These are phyloP conservation scores for Solanum rostratum DNA, from an alignment of 257 asterid genomes.

Conservation along the genomic window DNA sequence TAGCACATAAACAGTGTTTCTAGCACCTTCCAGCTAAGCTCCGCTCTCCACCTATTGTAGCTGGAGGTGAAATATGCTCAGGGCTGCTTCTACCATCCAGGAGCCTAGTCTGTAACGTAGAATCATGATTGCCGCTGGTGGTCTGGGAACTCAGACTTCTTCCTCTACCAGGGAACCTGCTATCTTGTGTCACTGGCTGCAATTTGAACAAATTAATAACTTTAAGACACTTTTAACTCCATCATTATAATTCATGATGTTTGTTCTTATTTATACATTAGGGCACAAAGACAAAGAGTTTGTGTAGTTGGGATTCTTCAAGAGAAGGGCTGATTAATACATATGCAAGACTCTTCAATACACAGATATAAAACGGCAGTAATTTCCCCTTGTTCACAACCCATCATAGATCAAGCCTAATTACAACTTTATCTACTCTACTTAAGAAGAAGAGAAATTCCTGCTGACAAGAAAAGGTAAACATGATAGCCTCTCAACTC, in stretches of 20 bases:
- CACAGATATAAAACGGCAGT: neutral
- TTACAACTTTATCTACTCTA: neutral
- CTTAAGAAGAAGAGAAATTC: neutral
- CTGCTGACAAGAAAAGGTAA: neutral
- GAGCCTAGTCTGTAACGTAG: conserved; percentile 51
- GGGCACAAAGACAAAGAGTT: neutral
- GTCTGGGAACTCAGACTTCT: conserved; percentile 42
- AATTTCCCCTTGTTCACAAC: neutral
- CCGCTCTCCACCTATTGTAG: conserved; percentile 24
- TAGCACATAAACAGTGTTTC: neutral
- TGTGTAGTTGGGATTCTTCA: neutral
- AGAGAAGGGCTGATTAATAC: neutral
- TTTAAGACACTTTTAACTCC: conserved; percentile 1
- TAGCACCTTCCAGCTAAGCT: conserved; percentile 27
- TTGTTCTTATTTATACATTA: neutral
- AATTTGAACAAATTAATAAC: conserved; percentile 1
- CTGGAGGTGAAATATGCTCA: conserved; percentile 23
- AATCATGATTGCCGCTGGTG: conserved; percentile 25
- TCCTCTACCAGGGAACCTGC: conserved; percentile 66
- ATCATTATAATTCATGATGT: neutral
- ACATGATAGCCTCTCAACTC: neutral
- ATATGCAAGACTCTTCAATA: neutral
- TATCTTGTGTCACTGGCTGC: conserved; percentile 35
- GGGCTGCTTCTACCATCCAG: conserved; percentile 29
- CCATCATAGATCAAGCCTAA: neutral